Conservation (phyloP, 106 monocot species). For the Xerophyta viscosa region DNA sequence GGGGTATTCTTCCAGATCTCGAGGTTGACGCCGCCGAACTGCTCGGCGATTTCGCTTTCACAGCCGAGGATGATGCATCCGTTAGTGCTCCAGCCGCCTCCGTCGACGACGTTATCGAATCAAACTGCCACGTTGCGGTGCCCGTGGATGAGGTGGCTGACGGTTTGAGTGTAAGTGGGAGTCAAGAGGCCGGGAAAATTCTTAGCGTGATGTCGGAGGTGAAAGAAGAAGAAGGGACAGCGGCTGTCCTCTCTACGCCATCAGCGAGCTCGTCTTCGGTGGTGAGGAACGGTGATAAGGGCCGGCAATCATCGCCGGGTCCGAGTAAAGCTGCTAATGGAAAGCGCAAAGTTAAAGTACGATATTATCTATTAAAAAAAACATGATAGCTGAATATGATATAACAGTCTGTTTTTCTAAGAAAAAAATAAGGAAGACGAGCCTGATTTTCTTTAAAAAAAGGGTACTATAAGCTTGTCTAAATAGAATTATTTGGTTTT, state of each 20-base stretch:
- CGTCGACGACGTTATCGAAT: not conserved
- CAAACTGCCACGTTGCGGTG: not conserved
- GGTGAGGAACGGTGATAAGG: conserved; percentile 8
- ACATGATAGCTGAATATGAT: not conserved
- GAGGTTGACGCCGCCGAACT: conserved; percentile 48
- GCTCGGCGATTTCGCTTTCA: conserved; percentile 24
- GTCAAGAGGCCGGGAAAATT: conserved; percentile 1
- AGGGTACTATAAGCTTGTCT: too few relatives aligned
- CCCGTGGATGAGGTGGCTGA: not conserved
- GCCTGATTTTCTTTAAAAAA: too few relatives aligned
- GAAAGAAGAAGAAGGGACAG: not conserved
- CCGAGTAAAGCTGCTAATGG: conserved; percentile 33
- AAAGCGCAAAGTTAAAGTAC: conserved; percentile 70
- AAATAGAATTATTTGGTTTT: not conserved
- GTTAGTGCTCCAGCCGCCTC: not conserved
- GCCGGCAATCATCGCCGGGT: conserved; percentile 12
- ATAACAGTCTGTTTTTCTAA: too few relatives aligned
- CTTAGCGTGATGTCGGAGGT: conserved; percentile 3
- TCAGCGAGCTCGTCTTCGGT: not conserved
- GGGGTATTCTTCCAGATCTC: conserved; percentile 45
- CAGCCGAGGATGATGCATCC: conserved; percentile 7
- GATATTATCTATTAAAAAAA: not conserved
- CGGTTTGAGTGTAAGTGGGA: not conserved
- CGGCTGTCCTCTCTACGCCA: not conserved
- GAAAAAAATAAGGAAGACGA: too few relatives aligned